Base-by-base conservation (phyloP, 768 basidiomycete species). In the Termitomyces sp. region DNA sequence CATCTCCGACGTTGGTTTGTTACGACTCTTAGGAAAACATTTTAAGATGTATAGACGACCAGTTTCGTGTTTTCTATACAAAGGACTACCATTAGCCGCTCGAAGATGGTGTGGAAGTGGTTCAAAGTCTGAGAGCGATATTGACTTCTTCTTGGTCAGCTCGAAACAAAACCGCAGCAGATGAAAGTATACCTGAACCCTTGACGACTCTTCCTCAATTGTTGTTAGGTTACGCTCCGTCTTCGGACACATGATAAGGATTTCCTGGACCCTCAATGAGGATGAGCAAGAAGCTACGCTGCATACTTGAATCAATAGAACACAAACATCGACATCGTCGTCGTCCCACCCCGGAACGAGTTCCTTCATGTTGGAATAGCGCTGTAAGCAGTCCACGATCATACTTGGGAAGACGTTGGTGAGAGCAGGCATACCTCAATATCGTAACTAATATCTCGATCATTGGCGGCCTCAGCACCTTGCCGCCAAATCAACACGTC, bases 271-370 rank as follows among this genome's bases (percentile, higher is more conserved):
- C 5, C 19, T 19, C 26, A 26, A 10, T 45, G 28, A 26, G 24
- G 17, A n/a, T n/a, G 8, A 43, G 21, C 48, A 34, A 22, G 22
- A 15, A 6, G 10, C 42, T 30, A 54, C n/a, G 37, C 9, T 37
- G 9, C 28, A 28, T n/a, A 54, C 55, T 53, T 10, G 15, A 44
- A 40, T 8, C 21, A 17, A 47, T 24, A 38, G 37, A 26, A 34
- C 21, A 61, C 70, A 6, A 50, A 79, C 80, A 62, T 81, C 79
- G 19, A 79, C 70, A 8, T 78, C 79, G 49, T 79, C 74, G 44
- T 78, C 73, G 30, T 72, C 67, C 75, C 77, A 78, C n/a, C 71
- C 72, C 5, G 78, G 70, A 55, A 70, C 69, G 14, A 78, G 61
- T 14, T 74, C 73, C 45, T 70, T 69, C 22, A 77, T 64, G 55